Evolutionary conservation across 371 early-diverging fungal genomes (phyloP).

Genomic region (Smittium mucronatum): DNA sequence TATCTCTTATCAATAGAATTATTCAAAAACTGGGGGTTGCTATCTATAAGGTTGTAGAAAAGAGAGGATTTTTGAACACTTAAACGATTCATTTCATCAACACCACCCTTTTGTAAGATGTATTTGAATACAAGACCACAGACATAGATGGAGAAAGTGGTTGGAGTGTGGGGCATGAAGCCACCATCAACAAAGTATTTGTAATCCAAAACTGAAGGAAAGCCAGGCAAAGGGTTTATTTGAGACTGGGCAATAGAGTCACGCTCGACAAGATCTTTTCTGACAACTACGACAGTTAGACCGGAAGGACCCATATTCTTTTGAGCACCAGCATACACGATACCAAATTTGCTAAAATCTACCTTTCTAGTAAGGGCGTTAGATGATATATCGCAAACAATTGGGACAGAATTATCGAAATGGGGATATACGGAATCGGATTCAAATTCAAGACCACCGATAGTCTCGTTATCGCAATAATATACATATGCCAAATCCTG

Average conservation of each 20-base stretch:
- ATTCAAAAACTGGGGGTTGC: conserved; percentile 46
- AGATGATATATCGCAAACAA: conserved; percentile 91
- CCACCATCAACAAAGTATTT: conserved; percentile 60
- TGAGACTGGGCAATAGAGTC: conserved; percentile 28
- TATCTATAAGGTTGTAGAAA: conserved; percentile 53
- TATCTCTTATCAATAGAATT: conserved; percentile 48
- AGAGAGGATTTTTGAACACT: conserved; percentile 50
- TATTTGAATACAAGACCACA: conserved; percentile 76
- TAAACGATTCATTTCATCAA: conserved; percentile 44
- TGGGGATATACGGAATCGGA: conserved; percentile 36
- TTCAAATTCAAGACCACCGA: conserved; percentile 85
- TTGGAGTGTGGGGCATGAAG: conserved; percentile 93
- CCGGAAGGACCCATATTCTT: conserved; percentile 96
- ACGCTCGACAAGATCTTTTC: conserved; percentile 65
- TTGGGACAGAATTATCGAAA: conserved; percentile 52
- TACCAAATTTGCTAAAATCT: conserved; percentile 67
- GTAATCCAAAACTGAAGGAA: conserved; percentile 85
- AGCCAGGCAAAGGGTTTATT: conserved; percentile 30
- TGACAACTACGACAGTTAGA: conserved; percentile 78
- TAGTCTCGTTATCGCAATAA: conserved; percentile 95
- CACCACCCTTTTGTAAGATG: conserved; percentile 61
- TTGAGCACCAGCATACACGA: conserved; percentile 92
- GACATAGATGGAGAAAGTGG: conserved; percentile 88
- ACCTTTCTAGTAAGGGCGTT: conserved; percentile 78
- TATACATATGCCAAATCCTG: conserved; percentile 70